phyloP scores from a whole-genome alignment of 1,284 basidiomycete species.

The Cyathus olla region DNA sequence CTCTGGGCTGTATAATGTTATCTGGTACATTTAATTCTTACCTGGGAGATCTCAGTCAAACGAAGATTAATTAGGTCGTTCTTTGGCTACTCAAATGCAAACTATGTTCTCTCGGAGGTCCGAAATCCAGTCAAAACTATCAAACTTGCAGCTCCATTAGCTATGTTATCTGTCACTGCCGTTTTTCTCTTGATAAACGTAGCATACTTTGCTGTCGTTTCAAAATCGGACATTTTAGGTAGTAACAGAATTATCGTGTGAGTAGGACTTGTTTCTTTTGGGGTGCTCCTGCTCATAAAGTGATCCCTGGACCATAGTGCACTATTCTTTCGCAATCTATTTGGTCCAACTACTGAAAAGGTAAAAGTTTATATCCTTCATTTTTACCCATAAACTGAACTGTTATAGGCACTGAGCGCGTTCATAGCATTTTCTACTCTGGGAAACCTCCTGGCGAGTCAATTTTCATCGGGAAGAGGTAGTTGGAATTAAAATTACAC shows the following conservation, averaged over 20 bases:
- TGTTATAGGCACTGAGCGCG: conserved; percentile 61
- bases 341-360: conserved; percentile 66
- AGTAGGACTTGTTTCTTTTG: conserved; percentile 38
- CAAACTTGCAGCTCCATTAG: conserved; percentile 73
- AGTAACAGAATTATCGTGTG: conserved; percentile 71
- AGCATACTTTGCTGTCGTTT: conserved; percentile 77
- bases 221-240: too few relatives aligned
- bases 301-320: conserved; percentile 50
- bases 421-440: conserved; percentile 73
- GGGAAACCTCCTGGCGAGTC: conserved; percentile 69
- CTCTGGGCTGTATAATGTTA: not conserved
- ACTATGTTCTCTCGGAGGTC: too few relatives aligned
- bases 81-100: conserved; percentile 78
- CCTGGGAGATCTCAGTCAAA: too few relatives aligned
- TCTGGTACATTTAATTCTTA: too few relatives aligned
- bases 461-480: conserved; percentile 76
- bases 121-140: conserved; percentile 75
- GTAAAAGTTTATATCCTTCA: conserved; percentile 38
- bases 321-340: conserved; percentile 76
- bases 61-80: conserved; percentile 62
- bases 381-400: conserved; percentile 1
- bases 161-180: conserved; percentile 63
- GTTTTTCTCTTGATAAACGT: conserved; percentile 74
- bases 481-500: conserved; percentile 5
- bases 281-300: not conserved